Evolutionary conservation across 805 yeast genomes (phyloP), one percentile per base, ranked within the genome.

Genomic region (Kuraishia floccosa): DNA sequence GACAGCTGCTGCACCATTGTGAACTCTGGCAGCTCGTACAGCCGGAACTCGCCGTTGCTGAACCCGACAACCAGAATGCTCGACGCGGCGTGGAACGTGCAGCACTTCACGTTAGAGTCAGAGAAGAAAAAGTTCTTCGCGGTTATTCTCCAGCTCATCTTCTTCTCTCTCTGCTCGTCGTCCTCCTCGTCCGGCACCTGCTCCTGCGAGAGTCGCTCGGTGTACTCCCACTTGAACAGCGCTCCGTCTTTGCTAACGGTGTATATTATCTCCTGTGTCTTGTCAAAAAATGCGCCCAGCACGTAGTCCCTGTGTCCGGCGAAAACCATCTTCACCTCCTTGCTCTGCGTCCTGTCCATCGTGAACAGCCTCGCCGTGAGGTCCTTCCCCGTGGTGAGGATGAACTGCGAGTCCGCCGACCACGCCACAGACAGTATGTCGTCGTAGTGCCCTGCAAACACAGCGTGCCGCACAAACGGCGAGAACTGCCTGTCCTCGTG

Each of bases 231-330:
- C 45, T 72, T 71, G 50, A 87, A 83, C 34, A 89, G 59, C 0
- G 98, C 96, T 33, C 97, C 98, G 49, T 91, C 98, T 52, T 81
- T 83, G 50, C 94, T 82, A 12, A 91, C 68, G 0, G 97, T 87
- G 48, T 85, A 89, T 29, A 91, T 84, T 35, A 74, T 70, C 48
- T 91, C 96, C 57, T 91, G 98, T 34, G 76, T 71, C n/a, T 68
- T 67, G 43, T 81, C 76, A 57, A 91, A 91, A 44, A 84, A 89
- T 2, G 97, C 95, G 28, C 73, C 75, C 27, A 87, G 56, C 2
- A 91, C 94, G 36, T 79, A 72, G 51, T 89, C 97, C 40, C 89
- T 68, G 52, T 91, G 98, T 2, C 98, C 98, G 0, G 93, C 80
- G 37, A 91, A 68, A 0, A 91, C 76, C 66, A 83, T 76, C 11